Evolutionary conservation across 495 filamentous ascomycete genomes (phyloP).

Genomic region (Penicillium bovifimosum): DNA sequence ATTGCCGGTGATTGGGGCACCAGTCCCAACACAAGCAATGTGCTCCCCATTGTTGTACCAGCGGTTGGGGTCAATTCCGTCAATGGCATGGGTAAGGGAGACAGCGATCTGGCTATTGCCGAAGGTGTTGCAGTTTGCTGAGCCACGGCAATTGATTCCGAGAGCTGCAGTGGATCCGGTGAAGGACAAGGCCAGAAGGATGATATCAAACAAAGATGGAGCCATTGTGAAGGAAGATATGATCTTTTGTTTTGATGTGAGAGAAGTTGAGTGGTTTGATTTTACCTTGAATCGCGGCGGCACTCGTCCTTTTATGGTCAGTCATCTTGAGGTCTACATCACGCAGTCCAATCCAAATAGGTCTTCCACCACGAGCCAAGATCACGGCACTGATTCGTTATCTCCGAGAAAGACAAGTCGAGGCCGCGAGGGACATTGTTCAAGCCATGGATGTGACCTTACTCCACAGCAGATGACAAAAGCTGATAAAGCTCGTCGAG

Average conservation of each 20-base stretch:
- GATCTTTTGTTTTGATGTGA: too few relatives aligned
- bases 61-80: background rate
- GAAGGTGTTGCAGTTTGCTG: background rate
- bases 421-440: too few relatives aligned
- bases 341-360: too few relatives aligned
- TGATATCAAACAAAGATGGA: background rate
- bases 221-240: background rate
- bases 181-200: background rate
- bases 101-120: background rate
- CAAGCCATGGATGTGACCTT: too few relatives aligned
- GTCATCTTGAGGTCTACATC: too few relatives aligned
- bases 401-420: too few relatives aligned
- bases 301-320: background rate
- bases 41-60: background rate
- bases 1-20: background rate
- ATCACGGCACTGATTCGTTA: too few relatives aligned
- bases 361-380: too few relatives aligned
- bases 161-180: background rate
- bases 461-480: too few relatives aligned
- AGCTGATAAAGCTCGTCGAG: too few relatives aligned
- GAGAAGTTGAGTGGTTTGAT: background rate
- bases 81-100: background rate
- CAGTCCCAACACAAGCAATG: background rate
- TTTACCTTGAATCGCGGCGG: background rate
- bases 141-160: background rate